Evolutionary conservation across 2,329 filamentous ascomycete species (phyloP).

Genomic region (Claviceps monticola): DNA sequence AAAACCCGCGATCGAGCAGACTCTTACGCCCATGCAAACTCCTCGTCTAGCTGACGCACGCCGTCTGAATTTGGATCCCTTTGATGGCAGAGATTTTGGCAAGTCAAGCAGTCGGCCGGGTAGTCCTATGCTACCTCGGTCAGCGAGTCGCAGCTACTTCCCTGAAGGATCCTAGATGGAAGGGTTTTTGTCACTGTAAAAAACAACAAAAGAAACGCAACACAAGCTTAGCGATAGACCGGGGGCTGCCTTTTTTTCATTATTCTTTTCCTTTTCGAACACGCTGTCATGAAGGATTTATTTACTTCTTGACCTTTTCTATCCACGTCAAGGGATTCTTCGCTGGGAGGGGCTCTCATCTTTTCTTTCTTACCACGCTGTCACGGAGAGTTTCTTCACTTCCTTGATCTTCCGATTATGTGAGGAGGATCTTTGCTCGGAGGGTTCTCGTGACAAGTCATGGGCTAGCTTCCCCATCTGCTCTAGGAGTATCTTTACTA

Average conservation of each 20-base stretch:
- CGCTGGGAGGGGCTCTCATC: too few species aligned
- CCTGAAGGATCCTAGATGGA: slow-evolving; percentile 17
- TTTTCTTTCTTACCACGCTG: too few species aligned
- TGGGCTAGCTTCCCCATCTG: too few species aligned
- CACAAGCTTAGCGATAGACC: neutral
- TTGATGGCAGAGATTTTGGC: slow-evolving; percentile 25
- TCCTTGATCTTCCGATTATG: too few species aligned
- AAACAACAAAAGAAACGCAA: neutral
- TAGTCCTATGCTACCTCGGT: slow-evolving; percentile 28
- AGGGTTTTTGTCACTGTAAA: neutral
- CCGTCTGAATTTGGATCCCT: slow-evolving; percentile 25
- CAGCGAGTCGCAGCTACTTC: slow-evolving; percentile 25
- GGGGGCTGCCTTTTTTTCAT: too few species aligned
- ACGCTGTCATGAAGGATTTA: neutral
- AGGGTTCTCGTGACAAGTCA: too few species aligned
- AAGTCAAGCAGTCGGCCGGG: slow-evolving; percentile 32
- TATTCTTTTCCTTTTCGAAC: too few species aligned
- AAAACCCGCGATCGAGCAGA: slow-evolving; percentile 49
- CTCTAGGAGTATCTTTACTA: too few species aligned
- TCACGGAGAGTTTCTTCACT: too few species aligned
- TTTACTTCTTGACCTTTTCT: neutral
- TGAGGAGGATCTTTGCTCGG: too few species aligned
- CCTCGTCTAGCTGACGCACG: slow-evolving; percentile 19
- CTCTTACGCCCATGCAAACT: slow-evolving; percentile 22
- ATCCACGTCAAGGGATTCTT: neutral